phyloP scores from a whole-genome alignment of 306 rosid species.

The Spatholobus suberectus region DNA sequence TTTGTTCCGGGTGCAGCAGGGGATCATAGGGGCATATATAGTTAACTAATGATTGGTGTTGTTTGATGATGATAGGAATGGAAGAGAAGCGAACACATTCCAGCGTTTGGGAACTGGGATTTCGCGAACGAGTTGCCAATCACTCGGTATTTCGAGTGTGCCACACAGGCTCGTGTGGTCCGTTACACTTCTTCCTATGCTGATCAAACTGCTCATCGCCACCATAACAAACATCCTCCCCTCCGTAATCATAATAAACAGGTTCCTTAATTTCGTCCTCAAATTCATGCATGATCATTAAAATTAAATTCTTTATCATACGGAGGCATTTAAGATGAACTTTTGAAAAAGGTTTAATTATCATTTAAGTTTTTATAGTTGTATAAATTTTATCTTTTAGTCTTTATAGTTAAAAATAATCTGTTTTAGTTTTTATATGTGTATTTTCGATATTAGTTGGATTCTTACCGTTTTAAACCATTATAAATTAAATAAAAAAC shows the following conservation, averaged over 20 bases:
- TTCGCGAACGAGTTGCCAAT: slow-evolving; percentile 72
- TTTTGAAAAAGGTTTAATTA: too few relatives aligned
- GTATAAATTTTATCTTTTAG: too few relatives aligned
- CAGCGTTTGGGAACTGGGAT: slow-evolving; percentile 90
- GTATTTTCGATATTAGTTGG: too few relatives aligned
- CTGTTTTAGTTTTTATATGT: too few relatives aligned
- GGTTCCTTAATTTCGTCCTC: slow-evolving; percentile 43
- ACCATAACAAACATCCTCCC: slow-evolving; percentile 36
- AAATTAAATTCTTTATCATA: too few relatives aligned
- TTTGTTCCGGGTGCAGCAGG: background rate
- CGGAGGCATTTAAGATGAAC: too few relatives aligned
- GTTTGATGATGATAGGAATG: slow-evolving; percentile 38
- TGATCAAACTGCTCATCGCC: slow-evolving; percentile 7
- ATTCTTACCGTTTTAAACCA: too few relatives aligned
- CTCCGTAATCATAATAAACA: slow-evolving; percentile 38
- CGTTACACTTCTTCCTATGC: slow-evolving; percentile 71
- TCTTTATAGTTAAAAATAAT: too few relatives aligned
- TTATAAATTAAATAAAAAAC: too few relatives aligned
- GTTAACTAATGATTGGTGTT: background rate
- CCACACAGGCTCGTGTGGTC: slow-evolving; percentile 69
- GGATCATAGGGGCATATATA: background rate
- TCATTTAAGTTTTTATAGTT: too few relatives aligned
- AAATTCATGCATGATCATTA: background rate
- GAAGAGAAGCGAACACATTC: slow-evolving; percentile 68
- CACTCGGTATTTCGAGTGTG: slow-evolving; percentile 81